Conservation (phyloP, 106 monocot species). For the Dendrobium catenatum region DNA sequence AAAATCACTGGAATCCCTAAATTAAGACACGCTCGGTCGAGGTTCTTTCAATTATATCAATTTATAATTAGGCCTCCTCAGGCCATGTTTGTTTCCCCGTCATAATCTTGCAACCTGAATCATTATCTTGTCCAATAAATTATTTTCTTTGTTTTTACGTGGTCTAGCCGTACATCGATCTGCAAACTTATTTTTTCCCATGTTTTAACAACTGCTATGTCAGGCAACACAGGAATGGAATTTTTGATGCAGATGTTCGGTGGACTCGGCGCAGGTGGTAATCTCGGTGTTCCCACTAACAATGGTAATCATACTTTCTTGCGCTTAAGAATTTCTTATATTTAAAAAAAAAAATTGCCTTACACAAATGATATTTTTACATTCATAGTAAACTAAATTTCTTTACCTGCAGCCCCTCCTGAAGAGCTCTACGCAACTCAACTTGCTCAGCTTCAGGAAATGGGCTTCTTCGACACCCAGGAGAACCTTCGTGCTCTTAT, state of each 20-base stretch:
- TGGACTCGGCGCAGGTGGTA: constrained; percentile 61
- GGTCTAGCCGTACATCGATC: too few species aligned
- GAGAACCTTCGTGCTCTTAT: constrained; percentile 81
- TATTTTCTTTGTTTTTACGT: too few species aligned
- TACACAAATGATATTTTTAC: too few species aligned
- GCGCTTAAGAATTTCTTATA: background rate
- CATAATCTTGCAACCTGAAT: too few species aligned
- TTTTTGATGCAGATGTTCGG: constrained; percentile 86
- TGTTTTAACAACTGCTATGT: background rate
- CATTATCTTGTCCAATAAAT: too few species aligned
- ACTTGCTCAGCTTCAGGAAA: constrained; percentile 88
- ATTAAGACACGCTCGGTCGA: too few species aligned
- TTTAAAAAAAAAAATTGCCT: background rate
- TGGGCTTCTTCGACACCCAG: constrained; percentile 95
- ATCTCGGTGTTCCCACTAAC: constrained; percentile 33
- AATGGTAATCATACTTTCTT: constrained; percentile 31
- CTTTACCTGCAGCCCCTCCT: constrained; percentile 55
- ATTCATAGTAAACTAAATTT: background rate
- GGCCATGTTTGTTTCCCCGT: too few species aligned
- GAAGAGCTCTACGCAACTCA: constrained; percentile 88
- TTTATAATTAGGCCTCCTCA: too few species aligned
- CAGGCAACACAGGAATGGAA: constrained; percentile 34
- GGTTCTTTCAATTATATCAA: too few species aligned
- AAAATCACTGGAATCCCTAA: too few species aligned
- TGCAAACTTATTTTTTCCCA: background rate